phyloP scores from a whole-genome alignment of 1,284 basidiomycete species.

The Rhodotorula sp. region DNA sequence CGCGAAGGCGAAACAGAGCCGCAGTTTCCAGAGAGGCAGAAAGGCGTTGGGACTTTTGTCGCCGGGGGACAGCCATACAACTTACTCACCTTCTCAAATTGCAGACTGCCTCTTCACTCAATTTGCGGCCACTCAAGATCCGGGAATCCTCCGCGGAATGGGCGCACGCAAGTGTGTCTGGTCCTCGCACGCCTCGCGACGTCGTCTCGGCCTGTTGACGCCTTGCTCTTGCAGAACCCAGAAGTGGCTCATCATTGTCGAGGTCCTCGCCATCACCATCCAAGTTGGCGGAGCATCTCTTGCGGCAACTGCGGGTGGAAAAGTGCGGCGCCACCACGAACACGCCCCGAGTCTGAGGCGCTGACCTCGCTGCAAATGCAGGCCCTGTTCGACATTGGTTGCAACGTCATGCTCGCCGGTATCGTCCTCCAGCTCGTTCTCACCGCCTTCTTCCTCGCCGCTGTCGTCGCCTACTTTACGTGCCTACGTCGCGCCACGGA shows the following conservation, averaged over 20 bases:
- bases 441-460: neutral
- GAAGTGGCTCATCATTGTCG: neutral
- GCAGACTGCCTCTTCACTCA: neutral
- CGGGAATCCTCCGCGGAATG: neutral
- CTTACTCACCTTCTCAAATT: neutral
- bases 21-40: too few relatives aligned
- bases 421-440: neutral
- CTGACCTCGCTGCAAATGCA: neutral
- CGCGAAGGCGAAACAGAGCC: too few relatives aligned
- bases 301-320: neutral
- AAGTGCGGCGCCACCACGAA: fast-evolving
- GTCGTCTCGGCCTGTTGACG: too few relatives aligned
- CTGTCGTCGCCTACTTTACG: neutral
- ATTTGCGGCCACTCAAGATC: neutral
- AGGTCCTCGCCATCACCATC: neutral
- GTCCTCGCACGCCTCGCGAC: neutral
- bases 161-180: neutral
- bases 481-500: neutral
- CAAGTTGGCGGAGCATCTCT: neutral
- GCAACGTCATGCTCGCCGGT: neutral
- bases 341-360: neutral
- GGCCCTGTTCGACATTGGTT: neutral
- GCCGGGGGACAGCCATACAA: too few relatives aligned
- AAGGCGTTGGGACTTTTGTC: too few relatives aligned
- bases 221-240: too few relatives aligned